Base-by-base conservation (phyloP, 140 eudicot species). In the Erigeron philadelphicus region DNA sequence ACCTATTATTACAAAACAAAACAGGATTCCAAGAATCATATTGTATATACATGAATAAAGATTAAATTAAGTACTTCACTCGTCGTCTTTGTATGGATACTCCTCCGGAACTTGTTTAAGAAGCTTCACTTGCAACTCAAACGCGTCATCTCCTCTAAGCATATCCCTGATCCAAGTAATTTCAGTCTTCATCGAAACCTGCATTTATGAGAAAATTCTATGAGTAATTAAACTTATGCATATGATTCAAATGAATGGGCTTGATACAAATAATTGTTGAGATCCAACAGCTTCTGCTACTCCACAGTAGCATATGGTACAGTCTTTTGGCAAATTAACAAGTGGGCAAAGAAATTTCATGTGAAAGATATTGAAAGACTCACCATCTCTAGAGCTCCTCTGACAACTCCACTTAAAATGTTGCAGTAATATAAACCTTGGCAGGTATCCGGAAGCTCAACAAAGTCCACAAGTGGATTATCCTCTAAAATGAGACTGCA, bases 371-470 rank as follows among this genome's bases (percentile, higher is more conserved):
- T 48, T n/a, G 42, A 0, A 23, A 3, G 63, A 61, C 85, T 66
- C 60, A 89, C 99, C 99, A 94, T 94, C 79, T 94, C 99, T 52
- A 94, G 84, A 71, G 99, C 97, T 77, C 99, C 99, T 79, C 97
- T 83, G 67, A 94, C 81, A 71, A 94, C 95, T 66, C 99, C 99
- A 42, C 96, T 94, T 71, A 94, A 72, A 57, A 94, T 85, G 86
- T 87, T 94, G 85, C 97, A 94, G 67, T 94, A 94, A 64, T 89
- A 75, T 52, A 94, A 93, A 45, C 99, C 99, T 81, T 94, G 99
- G 60, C 96, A 94, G 54, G 95, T 87, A 61, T 94, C 99, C 23
- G 99, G 99, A 78, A 94, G 97, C 86, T 94, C 97, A 65, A 94
- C 99, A 74, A 94, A 94, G 75, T 89, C 99, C 11, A 94, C 99